Base-by-base conservation (phyloP, 768 basidiomycete species). In the Macrolepiota fuliginosa region DNA sequence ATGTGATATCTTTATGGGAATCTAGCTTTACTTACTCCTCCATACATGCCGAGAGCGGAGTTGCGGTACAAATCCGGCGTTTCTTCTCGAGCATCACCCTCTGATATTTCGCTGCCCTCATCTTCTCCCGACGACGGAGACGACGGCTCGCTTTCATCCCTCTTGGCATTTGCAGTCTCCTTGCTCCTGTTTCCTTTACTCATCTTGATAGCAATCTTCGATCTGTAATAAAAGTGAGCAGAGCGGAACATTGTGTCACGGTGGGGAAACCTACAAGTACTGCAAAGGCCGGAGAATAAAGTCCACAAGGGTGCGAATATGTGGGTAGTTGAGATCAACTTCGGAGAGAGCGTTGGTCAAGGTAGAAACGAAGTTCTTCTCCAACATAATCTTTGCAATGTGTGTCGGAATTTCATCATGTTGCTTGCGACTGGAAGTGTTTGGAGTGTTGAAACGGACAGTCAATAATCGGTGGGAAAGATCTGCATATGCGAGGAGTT, bases 171-270 rank as follows among this genome's bases (percentile, higher is more conserved):
- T 11, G 74, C 66, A 24, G 71, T 70, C 24, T 86, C 88, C 68
- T 90, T 91, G 46, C 67, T 74, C 73, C 87, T 91, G 51, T 82
- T 83, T 13, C 88, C 83, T 45, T 89, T 86, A 53, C 94, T 96
- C 92, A 98, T 96, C 75, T 96, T 98, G 75, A 97, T 98, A n/a
- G 96, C 96, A 57, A 96, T 82, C 72, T 96, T 97, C 17, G 97
- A 92, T 54, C 94, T 96, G 63, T 19, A 52, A 57, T 66, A 58
- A 66, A 49, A 70, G 11, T 42, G 37, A 45, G 40, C n/a, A 36
- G 46, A 13, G 12, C 19, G 49, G 19, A 19, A 52, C 9, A 39
- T 45, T 51, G 25, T n/a, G 39, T n/a, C 35, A 24, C 27, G 29
- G 32, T 36, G 37, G 50, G 51, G 47, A 0, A 19, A 74, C 92